A percentile compares a stretch with the other conserved stretches of the same genome.
Conservation (phyloP, 192 early-diverging fungal genomes). For the Backusella psychrophila region DNA sequence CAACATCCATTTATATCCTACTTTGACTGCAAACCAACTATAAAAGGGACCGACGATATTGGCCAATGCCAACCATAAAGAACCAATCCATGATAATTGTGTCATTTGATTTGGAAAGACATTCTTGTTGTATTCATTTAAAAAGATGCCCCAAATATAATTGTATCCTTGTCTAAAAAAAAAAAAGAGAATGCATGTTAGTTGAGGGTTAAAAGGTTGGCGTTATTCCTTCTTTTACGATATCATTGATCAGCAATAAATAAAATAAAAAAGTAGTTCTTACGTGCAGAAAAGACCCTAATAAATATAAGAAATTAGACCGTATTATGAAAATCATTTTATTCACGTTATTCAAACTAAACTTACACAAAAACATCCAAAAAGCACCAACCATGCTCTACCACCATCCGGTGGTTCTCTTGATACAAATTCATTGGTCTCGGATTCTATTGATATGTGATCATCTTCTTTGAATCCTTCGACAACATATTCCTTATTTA, state of each 20-base stretch:
- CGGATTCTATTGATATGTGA: neutral
- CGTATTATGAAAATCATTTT: neutral
- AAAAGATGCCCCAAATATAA: constrained; percentile 10
- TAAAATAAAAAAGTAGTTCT: neutral
- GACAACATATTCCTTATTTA: neutral
- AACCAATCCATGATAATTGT: constrained; percentile 20
- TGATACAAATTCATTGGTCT: neutral
- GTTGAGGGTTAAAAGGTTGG: too few species aligned
- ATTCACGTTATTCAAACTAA: too few species aligned
- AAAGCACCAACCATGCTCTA: constrained; percentile 11
- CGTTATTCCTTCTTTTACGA: neutral
- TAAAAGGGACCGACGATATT: constrained; percentile 19
- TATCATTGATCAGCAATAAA: too few species aligned
- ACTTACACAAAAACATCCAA: constrained; percentile 30
- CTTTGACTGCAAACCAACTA: neutral
- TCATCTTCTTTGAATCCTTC: neutral
- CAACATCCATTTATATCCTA: constrained; percentile 23
- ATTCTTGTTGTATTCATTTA: constrained; percentile 16
- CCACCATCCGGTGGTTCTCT: constrained; percentile 25
- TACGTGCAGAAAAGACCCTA: constrained; percentile 23
- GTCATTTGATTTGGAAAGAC: constrained; percentile 18
- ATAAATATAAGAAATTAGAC: constrained; percentile 1
- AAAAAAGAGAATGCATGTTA: neutral
- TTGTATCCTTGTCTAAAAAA: constrained; percentile 7
- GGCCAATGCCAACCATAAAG: constrained; percentile 18